phyloP scores from a whole-genome alignment of 192 early-diverging fungal species.

The Allomyces arbusculus region DNA sequence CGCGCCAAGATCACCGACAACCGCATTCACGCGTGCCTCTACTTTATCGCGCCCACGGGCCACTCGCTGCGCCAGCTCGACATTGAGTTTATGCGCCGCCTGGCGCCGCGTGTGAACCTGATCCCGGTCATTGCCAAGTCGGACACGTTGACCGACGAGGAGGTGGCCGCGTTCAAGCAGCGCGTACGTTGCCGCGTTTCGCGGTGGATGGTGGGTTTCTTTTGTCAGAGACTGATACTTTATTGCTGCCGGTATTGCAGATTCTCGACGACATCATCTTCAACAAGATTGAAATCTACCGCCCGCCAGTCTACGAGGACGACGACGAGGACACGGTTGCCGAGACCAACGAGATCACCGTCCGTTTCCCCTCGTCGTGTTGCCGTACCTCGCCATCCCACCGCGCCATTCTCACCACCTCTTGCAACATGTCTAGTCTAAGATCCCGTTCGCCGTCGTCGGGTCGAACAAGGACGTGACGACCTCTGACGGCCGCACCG shows the following conservation, averaged over 20 bases:
- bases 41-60: slow-evolving; percentile 93
- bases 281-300: slow-evolving; percentile 73
- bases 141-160: slow-evolving; percentile 70
- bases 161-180: slow-evolving; percentile 63
- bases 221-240: slow-evolving; percentile 7
- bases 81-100: slow-evolving; percentile 84
- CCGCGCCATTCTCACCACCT: neutral
- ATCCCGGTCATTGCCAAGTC: slow-evolving; percentile 80
- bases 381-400: too few species aligned
- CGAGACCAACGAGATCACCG: slow-evolving; percentile 66
- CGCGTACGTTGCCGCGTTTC: slow-evolving; percentile 24
- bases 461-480: slow-evolving; percentile 75
- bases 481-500: slow-evolving; percentile 54
- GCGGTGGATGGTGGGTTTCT: slow-evolving; percentile 18
- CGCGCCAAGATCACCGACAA: slow-evolving; percentile 78
- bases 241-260: slow-evolving; percentile 12
- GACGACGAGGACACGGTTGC: slow-evolving; percentile 64
- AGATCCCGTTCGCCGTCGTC: slow-evolving; percentile 91
- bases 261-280: slow-evolving; percentile 62
- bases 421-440: slow-evolving; percentile 24
- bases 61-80: slow-evolving; percentile 79
- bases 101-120: slow-evolving; percentile 72
- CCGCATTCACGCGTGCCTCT: slow-evolving; percentile 83
- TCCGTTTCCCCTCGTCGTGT: slow-evolving; percentile 2
- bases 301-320: slow-evolving; percentile 57